Conservation (phyloP, 192 early-diverging fungal species). For the Pilobolus umbonatus region DNA sequence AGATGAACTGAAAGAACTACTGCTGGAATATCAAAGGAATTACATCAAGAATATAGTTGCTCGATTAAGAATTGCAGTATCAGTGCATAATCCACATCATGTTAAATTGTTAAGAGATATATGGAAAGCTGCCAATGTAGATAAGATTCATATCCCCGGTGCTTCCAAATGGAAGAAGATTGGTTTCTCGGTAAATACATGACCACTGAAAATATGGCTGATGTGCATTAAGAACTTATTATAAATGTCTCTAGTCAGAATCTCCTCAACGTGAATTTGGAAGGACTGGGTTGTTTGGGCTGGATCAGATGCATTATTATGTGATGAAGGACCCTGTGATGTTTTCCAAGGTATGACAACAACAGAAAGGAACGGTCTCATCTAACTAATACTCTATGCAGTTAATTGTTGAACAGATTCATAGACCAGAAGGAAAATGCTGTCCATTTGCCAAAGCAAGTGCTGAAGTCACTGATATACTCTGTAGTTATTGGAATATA, state of each 20-base stretch:
- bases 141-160: slow-evolving; percentile 30
- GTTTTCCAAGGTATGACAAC: slow-evolving; percentile 37
- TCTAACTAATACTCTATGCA: slow-evolving; percentile 16
- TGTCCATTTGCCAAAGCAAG: slow-evolving; percentile 61
- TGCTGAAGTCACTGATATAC: slow-evolving; percentile 60
- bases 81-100: slow-evolving; percentile 46
- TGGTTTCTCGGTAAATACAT: slow-evolving; percentile 59
- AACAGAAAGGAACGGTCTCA: not conserved
- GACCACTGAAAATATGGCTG: too few relatives aligned
- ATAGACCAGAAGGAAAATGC: slow-evolving; percentile 36
- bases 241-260: slow-evolving; percentile 42
- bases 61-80: slow-evolving; percentile 45
- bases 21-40: slow-evolving; percentile 66
- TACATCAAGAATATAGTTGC: slow-evolving; percentile 51
- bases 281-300: slow-evolving; percentile 57
- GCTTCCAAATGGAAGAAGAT: slow-evolving; percentile 54
- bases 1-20: slow-evolving; percentile 56
- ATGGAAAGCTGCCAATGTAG: slow-evolving; percentile 44
- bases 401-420: slow-evolving; percentile 42
- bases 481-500: slow-evolving; percentile 68
- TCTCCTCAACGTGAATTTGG: slow-evolving; percentile 56
- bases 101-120: slow-evolving; percentile 47
- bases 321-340: slow-evolving; percentile 37
- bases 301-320: slow-evolving; percentile 60
- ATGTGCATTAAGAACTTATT: too few relatives aligned